Evolutionary conservation across 2,329 filamentous ascomycete genomes (phyloP).

Genomic region (Aspergillus sp.): DNA sequence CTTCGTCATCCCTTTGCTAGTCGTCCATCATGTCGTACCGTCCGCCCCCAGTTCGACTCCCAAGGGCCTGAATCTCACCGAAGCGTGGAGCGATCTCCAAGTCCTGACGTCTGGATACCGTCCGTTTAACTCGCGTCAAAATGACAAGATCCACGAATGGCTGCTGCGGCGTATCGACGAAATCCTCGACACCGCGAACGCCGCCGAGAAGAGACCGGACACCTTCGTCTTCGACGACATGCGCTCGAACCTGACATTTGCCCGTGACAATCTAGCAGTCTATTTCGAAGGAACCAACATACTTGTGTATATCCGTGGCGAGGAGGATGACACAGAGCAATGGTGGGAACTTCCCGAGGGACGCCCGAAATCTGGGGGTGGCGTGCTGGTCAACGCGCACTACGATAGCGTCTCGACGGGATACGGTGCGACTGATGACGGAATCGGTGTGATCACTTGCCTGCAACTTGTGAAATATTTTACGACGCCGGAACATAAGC

Average conservation of each 20-base stretch:
- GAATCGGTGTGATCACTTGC: constrained; percentile 81
- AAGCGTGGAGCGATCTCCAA: constrained; percentile 84
- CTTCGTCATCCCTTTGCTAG: constrained; percentile 69
- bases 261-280: constrained; percentile 53
- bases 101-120: constrained; percentile 73
- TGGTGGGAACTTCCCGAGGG: constrained; percentile 67
- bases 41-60: constrained; percentile 58
- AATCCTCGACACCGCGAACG: constrained; percentile 57
- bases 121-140: constrained; percentile 82
- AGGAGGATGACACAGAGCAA: constrained; percentile 67
- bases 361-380: constrained; percentile 60
- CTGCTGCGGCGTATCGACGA: constrained; percentile 68
- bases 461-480: constrained; percentile 88
- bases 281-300: constrained; percentile 95
- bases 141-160: constrained; percentile 77
- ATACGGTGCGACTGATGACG: constrained; percentile 91
- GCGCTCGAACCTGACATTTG: constrained; percentile 73
- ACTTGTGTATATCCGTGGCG: constrained; percentile 85
- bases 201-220: constrained; percentile 28
- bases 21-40: constrained; percentile 76
- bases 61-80: constrained; percentile 72
- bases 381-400: constrained; percentile 91
- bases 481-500: constrained; percentile 68
- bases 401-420: constrained; percentile 93
- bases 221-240: constrained; percentile 75